Conservation (phyloP, 352 stramenopile species). For the Peronospora farinosa region DNA sequence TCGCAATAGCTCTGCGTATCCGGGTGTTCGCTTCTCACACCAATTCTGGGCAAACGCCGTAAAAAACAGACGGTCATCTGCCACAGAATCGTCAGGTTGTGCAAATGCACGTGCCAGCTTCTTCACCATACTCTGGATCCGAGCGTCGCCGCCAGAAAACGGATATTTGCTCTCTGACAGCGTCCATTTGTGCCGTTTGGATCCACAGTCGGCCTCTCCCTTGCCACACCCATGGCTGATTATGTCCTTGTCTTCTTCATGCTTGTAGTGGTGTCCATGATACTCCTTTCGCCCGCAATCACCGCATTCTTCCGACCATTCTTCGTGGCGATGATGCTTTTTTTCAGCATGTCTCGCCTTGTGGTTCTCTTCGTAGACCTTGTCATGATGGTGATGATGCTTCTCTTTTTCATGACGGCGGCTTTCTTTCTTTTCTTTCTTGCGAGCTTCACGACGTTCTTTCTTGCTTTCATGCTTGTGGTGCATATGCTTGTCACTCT, state of each 20-base stretch:
- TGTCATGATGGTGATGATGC: conserved; percentile 4
- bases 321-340: neutral
- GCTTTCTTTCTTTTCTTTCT: conserved; percentile 7
- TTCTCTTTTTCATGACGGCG: conserved; percentile 3
- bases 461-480: conserved; percentile 16
- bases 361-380: conserved; percentile 2
- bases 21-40: conserved; percentile 50
- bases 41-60: conserved; percentile 58
- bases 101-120: conserved; percentile 26
- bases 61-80: conserved; percentile 59
- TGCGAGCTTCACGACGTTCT: conserved; percentile 13
- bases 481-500: conserved; percentile 1
- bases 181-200: conserved; percentile 9
- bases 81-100: conserved; percentile 17
- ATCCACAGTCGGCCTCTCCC: conserved; percentile 6
- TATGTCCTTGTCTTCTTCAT: conserved; percentile 13
- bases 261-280: conserved; percentile 8
- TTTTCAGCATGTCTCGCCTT: conserved; percentile 3
- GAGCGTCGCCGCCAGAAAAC: conserved; percentile 24
- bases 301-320: neutral
- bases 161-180: conserved; percentile 12
- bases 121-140: conserved; percentile 21
- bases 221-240: conserved; percentile 8
- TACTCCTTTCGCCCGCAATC: neutral
- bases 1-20: conserved; percentile 41